A percentile compares a stretch with the other conserved stretches of the same genome.
Evolutionary conservation across 768 basidiomycete species (phyloP).

Genomic region (Royoungia palumana): DNA sequence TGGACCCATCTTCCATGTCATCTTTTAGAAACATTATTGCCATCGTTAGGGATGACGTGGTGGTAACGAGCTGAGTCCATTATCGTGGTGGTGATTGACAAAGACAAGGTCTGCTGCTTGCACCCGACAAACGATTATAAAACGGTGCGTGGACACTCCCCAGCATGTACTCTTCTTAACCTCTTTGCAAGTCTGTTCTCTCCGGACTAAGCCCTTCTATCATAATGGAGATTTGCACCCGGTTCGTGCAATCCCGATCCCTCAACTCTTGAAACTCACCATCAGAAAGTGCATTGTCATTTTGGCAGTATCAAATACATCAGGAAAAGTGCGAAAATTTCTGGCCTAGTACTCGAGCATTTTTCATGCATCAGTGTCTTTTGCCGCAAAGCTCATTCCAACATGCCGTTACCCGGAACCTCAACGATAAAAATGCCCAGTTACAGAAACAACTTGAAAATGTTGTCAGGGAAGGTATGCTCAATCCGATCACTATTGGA

Average conservation of each 20-base stretch:
- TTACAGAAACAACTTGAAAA: constrained; percentile 83
- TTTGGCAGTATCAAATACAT: constrained; percentile 89
- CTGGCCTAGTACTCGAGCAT: not conserved
- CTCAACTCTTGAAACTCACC: constrained; percentile 3
- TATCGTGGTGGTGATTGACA: constrained; percentile 1
- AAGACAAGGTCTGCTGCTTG: constrained; percentile 66
- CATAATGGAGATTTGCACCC: constrained; percentile 78
- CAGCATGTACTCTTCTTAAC: constrained; percentile 2
- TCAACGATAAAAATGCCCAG: constrained; percentile 80
- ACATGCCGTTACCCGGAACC: constrained; percentile 74
- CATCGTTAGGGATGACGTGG: constrained; percentile 48
- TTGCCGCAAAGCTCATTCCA: constrained; percentile 54
- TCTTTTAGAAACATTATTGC: not conserved
- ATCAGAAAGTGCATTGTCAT: constrained; percentile 65
- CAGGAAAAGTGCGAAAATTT: constrained; percentile 82
- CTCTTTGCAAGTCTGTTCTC: constrained; percentile 63
- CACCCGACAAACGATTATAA: constrained; percentile 90
- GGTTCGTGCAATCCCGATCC: constrained; percentile 39
- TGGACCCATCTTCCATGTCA: not conserved
- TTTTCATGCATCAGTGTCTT: not conserved
- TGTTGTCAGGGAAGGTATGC: constrained; percentile 75
- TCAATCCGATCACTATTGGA: not conserved
- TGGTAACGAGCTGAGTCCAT: constrained; percentile 37
- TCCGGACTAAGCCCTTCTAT: constrained; percentile 74
- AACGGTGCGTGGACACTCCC: constrained; percentile 55